A percentile compares a stretch with the other conserved stretches of the same genome.
Evolutionary conservation across 139 green algal genomes (phyloP).

Genomic region (Mesostigma viride): DNA sequence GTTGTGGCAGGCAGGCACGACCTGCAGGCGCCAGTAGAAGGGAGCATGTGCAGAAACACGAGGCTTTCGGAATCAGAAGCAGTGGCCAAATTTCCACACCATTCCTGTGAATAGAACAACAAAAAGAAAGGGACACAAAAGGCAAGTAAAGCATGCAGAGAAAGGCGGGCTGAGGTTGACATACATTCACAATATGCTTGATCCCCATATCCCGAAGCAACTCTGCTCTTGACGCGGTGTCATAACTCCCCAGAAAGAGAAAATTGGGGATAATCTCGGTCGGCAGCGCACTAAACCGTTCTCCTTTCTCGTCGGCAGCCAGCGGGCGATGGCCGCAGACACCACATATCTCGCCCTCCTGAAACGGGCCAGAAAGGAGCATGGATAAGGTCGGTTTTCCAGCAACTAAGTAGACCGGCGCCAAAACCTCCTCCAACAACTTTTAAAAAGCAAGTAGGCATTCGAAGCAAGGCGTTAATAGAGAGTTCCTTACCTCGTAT

Average conservation of each 20-base stretch:
- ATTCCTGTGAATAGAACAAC: neutral
- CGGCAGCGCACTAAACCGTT: slow-evolving; percentile 45
- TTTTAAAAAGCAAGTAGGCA: neutral
- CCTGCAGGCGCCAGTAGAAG: slow-evolving; percentile 41
- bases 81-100: neutral
- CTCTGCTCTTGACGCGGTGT: slow-evolving; percentile 71
- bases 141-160: slow-evolving; percentile 8
- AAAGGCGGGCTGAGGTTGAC: neutral
- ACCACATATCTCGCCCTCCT: slow-evolving; percentile 59
- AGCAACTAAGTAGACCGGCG: neutral
- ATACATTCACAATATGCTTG: slow-evolving; percentile 74
- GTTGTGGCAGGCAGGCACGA: slow-evolving; percentile 60
- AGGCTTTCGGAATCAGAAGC: neutral
- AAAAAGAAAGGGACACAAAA: slow-evolving; percentile 4
- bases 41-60: neutral
- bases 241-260: slow-evolving; percentile 78
- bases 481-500: too few relatives aligned
- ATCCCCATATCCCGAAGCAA: slow-evolving; percentile 71
- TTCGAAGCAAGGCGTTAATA: too few relatives aligned
- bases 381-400: neutral
- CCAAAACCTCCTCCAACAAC: neutral
- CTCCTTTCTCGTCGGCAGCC: slow-evolving; percentile 32
- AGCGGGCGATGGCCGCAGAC: slow-evolving; percentile 64
- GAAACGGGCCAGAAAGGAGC: too few relatives aligned
- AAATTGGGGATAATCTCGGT: slow-evolving; percentile 64